Evolutionary conservation across 495 filamentous ascomycete genomes (phyloP).

Genomic region (Penicillium malachiteum): DNA sequence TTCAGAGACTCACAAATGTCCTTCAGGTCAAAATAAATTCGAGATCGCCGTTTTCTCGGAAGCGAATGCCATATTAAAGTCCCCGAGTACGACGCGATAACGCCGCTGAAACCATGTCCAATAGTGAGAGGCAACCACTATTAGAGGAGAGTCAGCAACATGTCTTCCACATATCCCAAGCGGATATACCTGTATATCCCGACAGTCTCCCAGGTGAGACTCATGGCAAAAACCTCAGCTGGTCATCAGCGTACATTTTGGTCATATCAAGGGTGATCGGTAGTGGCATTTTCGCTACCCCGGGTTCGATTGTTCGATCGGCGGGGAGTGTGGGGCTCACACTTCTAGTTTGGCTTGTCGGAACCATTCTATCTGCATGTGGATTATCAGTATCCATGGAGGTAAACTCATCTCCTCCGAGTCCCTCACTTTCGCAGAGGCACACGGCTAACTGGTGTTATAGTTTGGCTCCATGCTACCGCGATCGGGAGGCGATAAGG

Average conservation of each 20-base stretch:
- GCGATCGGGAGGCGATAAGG: conserved; percentile 67
- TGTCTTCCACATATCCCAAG: conserved; percentile 1
- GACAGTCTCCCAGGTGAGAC: conserved; percentile 16
- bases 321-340: conserved; percentile 67
- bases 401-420: background rate
- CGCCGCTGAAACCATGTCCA: background rate
- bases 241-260: conserved; percentile 71
- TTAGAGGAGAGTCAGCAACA: conserved; percentile 14
- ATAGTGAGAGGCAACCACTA: conserved; percentile 30
- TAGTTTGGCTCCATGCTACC: conserved; percentile 69
- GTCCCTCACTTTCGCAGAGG: no score
- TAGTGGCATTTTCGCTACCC: conserved; percentile 73
- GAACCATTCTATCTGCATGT: conserved; percentile 58
- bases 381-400: conserved; percentile 64
- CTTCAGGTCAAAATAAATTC: no score
- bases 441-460: no score
- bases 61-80: conserved; percentile 1
- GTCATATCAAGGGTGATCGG: conserved; percentile 75
- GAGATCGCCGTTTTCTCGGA: background rate
- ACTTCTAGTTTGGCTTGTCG: conserved; percentile 62
- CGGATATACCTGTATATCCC: conserved; percentile 2
- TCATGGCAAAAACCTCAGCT: conserved; percentile 45
- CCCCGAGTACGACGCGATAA: background rate
- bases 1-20: no score
- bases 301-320: conserved; percentile 64